phyloP scores from a whole-genome alignment of 148 eudicot species.

The Cornus controversa region DNA sequence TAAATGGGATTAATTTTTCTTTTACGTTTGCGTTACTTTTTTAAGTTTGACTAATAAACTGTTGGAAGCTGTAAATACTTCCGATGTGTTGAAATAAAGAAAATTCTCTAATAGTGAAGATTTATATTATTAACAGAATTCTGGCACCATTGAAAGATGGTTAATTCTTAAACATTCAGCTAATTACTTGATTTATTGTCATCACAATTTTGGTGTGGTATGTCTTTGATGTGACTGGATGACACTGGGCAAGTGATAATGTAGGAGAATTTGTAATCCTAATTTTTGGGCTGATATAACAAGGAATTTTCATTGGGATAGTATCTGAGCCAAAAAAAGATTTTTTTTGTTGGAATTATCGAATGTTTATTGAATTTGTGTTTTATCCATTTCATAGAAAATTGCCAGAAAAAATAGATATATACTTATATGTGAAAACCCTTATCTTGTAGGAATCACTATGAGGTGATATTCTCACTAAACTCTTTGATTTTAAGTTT shows the following conservation, averaged over 20 bases:
- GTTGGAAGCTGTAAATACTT: background rate
- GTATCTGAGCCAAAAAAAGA: constrained; percentile 1
- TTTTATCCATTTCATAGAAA: background rate
- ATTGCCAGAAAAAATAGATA: background rate
- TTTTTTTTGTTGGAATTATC: background rate
- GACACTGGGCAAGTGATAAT: background rate
- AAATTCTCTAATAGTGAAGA: too few species aligned
- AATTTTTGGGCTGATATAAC: background rate
- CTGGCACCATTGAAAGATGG: too few species aligned
- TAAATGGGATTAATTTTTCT: background rate
- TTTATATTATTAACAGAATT: too few species aligned
- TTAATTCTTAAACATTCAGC: background rate
- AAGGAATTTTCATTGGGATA: background rate
- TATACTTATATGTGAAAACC: too few species aligned
- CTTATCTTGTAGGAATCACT: too few species aligned
- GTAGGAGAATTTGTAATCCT: background rate
- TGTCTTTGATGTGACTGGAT: background rate
- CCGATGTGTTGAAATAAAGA: too few species aligned
- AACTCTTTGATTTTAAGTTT: background rate
- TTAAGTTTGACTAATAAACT: too few species aligned
- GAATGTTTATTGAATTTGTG: background rate
- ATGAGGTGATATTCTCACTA: too few species aligned
- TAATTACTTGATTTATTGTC: too few species aligned
- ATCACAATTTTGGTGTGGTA: background rate
- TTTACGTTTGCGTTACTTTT: too few species aligned